Percentiles rank a stretch among this genome's conserved stretches.
These are phyloP conservation scores for Hericium alpestre DNA, from an alignment of 768 basidiomycete genomes.

Conservation along the genomic window DNA sequence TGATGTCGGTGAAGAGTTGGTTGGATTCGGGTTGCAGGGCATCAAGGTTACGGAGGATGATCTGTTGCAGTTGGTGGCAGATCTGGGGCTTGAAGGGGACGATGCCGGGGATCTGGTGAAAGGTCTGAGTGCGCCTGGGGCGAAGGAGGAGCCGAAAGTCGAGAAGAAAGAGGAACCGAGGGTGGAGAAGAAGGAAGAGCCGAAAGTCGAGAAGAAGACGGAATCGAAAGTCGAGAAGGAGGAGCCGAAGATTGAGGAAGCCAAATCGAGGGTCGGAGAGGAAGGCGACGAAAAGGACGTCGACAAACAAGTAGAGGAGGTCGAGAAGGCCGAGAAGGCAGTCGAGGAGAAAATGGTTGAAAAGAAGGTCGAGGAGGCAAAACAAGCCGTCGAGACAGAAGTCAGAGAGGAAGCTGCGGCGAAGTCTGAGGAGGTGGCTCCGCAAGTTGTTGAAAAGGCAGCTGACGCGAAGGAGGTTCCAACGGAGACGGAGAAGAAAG, in stretches of 20 bases:
- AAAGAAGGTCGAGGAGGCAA: no score
- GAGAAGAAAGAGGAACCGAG: background rate
- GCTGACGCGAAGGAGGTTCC: no score
- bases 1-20: constrained; percentile 59
- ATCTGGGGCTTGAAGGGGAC: constrained; percentile 65
- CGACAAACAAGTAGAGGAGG: background rate
- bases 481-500: no score
- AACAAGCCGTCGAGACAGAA: no score
- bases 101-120: constrained; percentile 70
- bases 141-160: no score
- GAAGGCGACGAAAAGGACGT: no score
- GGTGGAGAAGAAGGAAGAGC: background rate
- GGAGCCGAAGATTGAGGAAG: constrained; percentile 3
- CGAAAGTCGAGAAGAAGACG: no score
- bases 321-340: constrained; percentile 3
- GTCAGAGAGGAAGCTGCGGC: no score
- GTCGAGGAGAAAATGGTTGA: background rate
- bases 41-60: constrained; percentile 72
- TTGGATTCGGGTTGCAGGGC: constrained; percentile 65
- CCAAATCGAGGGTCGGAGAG: background rate
- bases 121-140: constrained; percentile 31
- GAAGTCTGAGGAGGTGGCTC: no score
- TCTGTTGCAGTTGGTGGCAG: constrained; percentile 54
- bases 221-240: background rate
- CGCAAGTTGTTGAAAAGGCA: no score